Evolutionary conservation across 2,329 filamentous ascomycete species (phyloP), one percentile per base, ranked within the genome.

Genomic region (Penicillium griseofulvum): DNA sequence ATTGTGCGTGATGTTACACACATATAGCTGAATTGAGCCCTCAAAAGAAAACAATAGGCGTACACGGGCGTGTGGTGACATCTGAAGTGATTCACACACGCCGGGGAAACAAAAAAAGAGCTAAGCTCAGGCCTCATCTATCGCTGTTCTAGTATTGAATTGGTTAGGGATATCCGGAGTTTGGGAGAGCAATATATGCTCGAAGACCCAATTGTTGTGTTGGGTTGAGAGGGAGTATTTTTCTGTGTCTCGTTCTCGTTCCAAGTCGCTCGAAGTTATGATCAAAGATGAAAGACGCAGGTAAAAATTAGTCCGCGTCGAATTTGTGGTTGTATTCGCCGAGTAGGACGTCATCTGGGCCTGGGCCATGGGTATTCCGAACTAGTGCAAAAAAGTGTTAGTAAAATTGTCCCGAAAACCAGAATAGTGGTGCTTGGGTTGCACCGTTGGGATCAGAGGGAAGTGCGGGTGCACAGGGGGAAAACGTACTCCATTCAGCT

Each of bases 401-500:
- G 59, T 47, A 48, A 52, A 45, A 44, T 34, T 43, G 24, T 33
- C 37, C 37, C 24, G 17, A 26, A 14, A 43, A 33, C 14, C 17
- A 41, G n/a, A 6, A 43, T 43, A 33, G 16, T 14, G 31, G 29
- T 34, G 38, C 9, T 31, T 43, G 31, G 46, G 12, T 47, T 33
- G 38, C 42, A 49, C 34, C 2, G 24, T 41, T 38, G 22, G 22
- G 43, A 28, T 17, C 24, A 29, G 31, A 14, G 29, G 31, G 41
- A 17, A 24, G n/a, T 11, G 26, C 31, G 42, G 22, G 17, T 41
- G 34, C 26, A n/a, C 28, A 43, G 37, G 17, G 54, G 43, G 19
- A 41, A 34, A 47, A 75, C 75, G 85, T 79, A 74, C 90, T 83
- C 89, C 89, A 96, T 78, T 99, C 94, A 22, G 91, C 92, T 79